Conservation (phyloP, 2,329 filamentous ascomycete genomes). For the Calonectria ilicicola region DNA sequence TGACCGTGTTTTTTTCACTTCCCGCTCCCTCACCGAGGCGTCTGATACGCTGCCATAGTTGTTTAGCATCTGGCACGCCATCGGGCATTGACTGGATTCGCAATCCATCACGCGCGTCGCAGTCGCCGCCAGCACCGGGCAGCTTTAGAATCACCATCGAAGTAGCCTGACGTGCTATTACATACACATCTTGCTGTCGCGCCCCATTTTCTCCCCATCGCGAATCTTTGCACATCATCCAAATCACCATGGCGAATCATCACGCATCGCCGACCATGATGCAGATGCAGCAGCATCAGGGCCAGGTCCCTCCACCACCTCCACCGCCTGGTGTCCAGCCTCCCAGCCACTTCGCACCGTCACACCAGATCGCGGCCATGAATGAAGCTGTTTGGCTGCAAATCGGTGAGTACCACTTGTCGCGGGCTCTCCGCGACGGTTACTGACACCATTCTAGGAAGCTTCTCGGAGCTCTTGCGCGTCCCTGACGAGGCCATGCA, state of each 20-base stretch:
- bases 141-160: constrained; percentile 32
- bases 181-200: background rate
- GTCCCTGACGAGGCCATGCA: constrained; percentile 89
- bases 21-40: constrained; percentile 23
- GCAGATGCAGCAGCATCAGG: constrained; percentile 72
- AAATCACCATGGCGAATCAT: constrained; percentile 75
- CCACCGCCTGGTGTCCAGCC: constrained; percentile 61
- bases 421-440: constrained; percentile 24
- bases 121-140: constrained; percentile 8
- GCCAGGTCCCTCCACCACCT: constrained; percentile 68
- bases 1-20: constrained; percentile 25
- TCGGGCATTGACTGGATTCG: constrained; percentile 24
- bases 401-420: constrained; percentile 75
- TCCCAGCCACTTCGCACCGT: constrained; percentile 70
- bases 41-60: constrained; percentile 24
- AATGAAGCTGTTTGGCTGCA: constrained; percentile 95
- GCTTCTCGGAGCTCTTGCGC: constrained; percentile 87
- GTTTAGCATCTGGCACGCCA: constrained; percentile 21
- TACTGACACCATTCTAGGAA: constrained; percentile 67
- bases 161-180: background rate
- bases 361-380: constrained; percentile 80
- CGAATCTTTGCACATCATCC: constrained; percentile 30
- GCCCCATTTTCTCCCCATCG: constrained; percentile 16
- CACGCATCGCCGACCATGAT: constrained; percentile 87
- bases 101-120: constrained; percentile 31